Conservation (phyloP, 192 early-diverging fungal species). For the Pilobolus umbonatus region DNA sequence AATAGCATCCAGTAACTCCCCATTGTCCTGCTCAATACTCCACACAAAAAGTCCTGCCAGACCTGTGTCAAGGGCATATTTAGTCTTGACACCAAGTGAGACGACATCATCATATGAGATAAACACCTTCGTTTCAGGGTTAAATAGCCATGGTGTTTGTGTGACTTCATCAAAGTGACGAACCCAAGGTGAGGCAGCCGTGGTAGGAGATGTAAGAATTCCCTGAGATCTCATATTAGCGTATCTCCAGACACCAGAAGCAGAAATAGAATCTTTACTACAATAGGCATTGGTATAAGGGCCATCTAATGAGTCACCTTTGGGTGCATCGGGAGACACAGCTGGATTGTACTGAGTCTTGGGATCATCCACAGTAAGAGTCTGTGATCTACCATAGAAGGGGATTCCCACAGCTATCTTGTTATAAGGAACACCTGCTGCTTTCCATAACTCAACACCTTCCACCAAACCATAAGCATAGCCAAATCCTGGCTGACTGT, state of each 20-base stretch:
- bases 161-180: conserved; percentile 57
- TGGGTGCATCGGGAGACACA: conserved; percentile 21
- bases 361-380: conserved; percentile 14
- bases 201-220: conserved; percentile 38
- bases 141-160: conserved; percentile 72
- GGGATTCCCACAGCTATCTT: conserved; percentile 59
- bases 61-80: conserved; percentile 48
- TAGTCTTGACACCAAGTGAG: conserved; percentile 53
- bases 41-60: conserved; percentile 66
- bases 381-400: conserved; percentile 54
- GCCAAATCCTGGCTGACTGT: conserved; percentile 26
- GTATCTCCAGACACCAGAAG: conserved; percentile 42
- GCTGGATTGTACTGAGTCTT: conserved; percentile 8
- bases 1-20: conserved; percentile 49
- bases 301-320: conserved; percentile 52
- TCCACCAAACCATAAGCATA: conserved; percentile 36
- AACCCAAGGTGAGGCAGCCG: conserved; percentile 58
- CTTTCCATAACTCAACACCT: conserved; percentile 52
- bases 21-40: conserved; percentile 63
- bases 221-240: conserved; percentile 28
- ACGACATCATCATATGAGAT: conserved; percentile 68
- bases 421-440: conserved; percentile 50
- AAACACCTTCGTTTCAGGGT: conserved; percentile 47
- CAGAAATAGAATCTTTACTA: conserved; percentile 34
- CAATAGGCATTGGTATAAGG: conserved; percentile 48